Percentiles rank a stretch among this genome's conserved stretches.
These are phyloP conservation scores for Coemansia sp. DNA, from an alignment of 192 early-diverging fungal species.

Conservation along the genomic window DNA sequence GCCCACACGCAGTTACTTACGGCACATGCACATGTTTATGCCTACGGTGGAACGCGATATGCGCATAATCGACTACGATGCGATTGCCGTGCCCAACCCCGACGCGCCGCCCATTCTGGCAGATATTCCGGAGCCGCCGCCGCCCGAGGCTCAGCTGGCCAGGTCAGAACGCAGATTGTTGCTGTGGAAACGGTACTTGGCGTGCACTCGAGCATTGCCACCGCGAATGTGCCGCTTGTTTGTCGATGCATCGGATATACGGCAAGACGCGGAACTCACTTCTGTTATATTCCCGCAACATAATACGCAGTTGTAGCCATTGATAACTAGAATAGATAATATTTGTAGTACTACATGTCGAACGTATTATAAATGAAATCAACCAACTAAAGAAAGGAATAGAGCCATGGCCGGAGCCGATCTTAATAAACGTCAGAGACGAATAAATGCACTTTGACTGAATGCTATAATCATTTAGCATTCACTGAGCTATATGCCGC, in stretches of 20 bases:
- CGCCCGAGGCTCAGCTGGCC: slow-evolving; percentile 44
- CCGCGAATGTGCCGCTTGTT: slow-evolving; percentile 40
- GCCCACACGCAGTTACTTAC: slow-evolving; percentile 40
- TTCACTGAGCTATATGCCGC: no score
- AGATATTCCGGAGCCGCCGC: slow-evolving; percentile 50
- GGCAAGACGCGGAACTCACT: slow-evolving; percentile 30
- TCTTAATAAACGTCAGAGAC: no score
- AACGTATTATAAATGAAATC: no score
- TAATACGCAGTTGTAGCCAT: slow-evolving; percentile 13
- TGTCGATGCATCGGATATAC: slow-evolving; percentile 50
- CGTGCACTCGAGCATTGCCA: slow-evolving; percentile 29
- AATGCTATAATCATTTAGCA: no score
- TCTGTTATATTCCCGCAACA: slow-evolving; percentile 19
- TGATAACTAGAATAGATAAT: not conserved
- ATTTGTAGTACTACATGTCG: not conserved
- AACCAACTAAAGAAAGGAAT: no score
- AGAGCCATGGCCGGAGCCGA: no score
- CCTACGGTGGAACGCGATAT: slow-evolving; percentile 38
- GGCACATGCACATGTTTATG: slow-evolving; percentile 35
- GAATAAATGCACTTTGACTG: no score
- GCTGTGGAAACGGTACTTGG: slow-evolving; percentile 40
- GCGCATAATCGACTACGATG: slow-evolving; percentile 50
- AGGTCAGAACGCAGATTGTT: slow-evolving; percentile 31
- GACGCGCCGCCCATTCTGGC: slow-evolving; percentile 6
- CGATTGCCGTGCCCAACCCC: slow-evolving; percentile 14